phyloP scores from a whole-genome alignment of 208 protist species.

The Leishmania arabica region DNA sequence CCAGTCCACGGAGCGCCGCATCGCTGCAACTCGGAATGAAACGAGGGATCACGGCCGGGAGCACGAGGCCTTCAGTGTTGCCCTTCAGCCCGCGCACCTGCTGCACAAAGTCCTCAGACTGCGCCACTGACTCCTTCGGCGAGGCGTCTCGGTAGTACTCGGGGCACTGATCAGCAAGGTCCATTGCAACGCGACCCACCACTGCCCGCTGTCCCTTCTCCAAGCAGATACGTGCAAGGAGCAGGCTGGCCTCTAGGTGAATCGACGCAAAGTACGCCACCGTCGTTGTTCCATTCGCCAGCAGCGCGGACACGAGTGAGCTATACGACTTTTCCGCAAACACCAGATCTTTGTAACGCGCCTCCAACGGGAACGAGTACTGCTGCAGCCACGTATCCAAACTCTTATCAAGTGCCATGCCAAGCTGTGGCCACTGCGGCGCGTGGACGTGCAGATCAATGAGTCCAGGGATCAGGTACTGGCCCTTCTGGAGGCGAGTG shows the following conservation, averaged over 20 bases:
- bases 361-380: constrained; percentile 94
- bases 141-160: constrained; percentile 90
- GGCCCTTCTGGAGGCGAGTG: constrained; percentile 34
- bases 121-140: constrained; percentile 52
- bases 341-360: constrained; percentile 70
- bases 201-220: constrained; percentile 88
- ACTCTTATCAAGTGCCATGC: constrained; percentile 82
- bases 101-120: constrained; percentile 72
- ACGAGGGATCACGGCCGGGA: constrained; percentile 91
- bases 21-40: constrained; percentile 94
- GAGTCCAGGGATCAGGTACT: constrained; percentile 89
- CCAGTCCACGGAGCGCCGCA: constrained; percentile 81
- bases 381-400: constrained; percentile 93
- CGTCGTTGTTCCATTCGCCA: constrained; percentile 93
- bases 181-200: constrained; percentile 93
- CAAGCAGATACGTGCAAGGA: constrained; percentile 79
- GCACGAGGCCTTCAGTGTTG: constrained; percentile 58
- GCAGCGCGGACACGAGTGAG: constrained; percentile 63
- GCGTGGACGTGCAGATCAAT: constrained; percentile 95
- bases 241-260: constrained; percentile 74
- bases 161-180: constrained; percentile 82
- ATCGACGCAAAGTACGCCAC: constrained; percentile 92
- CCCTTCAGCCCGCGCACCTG: constrained; percentile 44
- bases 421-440: constrained; percentile 90
- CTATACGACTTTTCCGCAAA: constrained; percentile 80